Conservation (phyloP, 345 rosid genomes). For the Gossypioides kirkii region DNA sequence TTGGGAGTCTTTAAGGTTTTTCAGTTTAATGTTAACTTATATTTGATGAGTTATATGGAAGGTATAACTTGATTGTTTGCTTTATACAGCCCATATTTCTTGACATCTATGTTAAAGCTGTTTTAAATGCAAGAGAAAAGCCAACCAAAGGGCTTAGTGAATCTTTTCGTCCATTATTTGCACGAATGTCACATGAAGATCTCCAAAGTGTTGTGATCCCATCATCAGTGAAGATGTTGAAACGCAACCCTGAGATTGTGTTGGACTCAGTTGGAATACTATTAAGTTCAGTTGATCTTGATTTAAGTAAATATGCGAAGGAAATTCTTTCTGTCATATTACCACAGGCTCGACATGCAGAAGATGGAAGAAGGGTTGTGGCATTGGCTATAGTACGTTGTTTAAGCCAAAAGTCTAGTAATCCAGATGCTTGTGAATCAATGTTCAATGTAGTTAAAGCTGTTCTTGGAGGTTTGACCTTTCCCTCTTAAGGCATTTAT, state of each 20-base stretch:
- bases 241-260: constrained; percentile 95
- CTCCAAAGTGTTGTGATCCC: constrained; percentile 74
- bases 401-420: constrained; percentile 81
- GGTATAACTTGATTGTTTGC: constrained; percentile 16
- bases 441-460: constrained; percentile 74
- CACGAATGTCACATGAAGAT: constrained; percentile 61
- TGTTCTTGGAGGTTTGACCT: constrained; percentile 74
- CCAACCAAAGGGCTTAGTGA: constrained; percentile 53
- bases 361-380: constrained; percentile 70
- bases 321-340: constrained; percentile 70
- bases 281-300: constrained; percentile 58
- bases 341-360: constrained; percentile 81
- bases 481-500: constrained; percentile 5
- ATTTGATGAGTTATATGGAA: constrained; percentile 3
- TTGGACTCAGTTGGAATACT: constrained; percentile 75
- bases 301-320: constrained; percentile 81
- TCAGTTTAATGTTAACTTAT: constrained; percentile 1
- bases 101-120: constrained; percentile 72
- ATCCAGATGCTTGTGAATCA: constrained; percentile 82
- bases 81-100: constrained; percentile 61
- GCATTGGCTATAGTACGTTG: constrained; percentile 64
- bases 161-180: constrained; percentile 60
- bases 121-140: constrained; percentile 78
- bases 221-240: constrained; percentile 83
- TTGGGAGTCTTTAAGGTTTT: constrained; percentile 4